Evolutionary conservation across 2,329 filamentous ascomycete genomes (phyloP).

Genomic region (Phoma herbarum): DNA sequence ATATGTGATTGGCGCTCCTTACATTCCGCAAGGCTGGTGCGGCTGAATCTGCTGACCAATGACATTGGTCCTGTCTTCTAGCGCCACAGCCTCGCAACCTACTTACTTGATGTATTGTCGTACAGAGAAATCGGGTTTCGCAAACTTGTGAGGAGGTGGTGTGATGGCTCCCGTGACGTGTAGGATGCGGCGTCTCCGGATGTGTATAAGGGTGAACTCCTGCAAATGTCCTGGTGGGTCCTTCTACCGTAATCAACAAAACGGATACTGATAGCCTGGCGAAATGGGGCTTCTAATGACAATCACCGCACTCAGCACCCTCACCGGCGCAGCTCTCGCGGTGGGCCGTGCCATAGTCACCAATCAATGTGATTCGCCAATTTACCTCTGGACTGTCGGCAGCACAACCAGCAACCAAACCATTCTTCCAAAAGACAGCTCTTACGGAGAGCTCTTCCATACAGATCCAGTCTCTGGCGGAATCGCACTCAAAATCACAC

Average conservation of each 20-base stretch:
- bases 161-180: background rate
- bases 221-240: background rate
- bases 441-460: conserved; percentile 39
- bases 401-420: conserved; percentile 26
- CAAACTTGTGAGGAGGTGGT: background rate
- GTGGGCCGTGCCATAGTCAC: conserved; percentile 44
- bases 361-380: conserved; percentile 40
- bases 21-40: conserved; percentile 19
- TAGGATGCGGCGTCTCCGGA: background rate
- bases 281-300: conserved; percentile 14
- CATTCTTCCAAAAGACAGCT: conserved; percentile 31
- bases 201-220: background rate
- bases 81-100: conserved; percentile 19
- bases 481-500: conserved; percentile 37
- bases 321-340: conserved; percentile 21
- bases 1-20: conserved; percentile 17
- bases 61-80: conserved; percentile 16
- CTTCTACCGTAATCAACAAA: background rate
- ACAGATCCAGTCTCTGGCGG: conserved; percentile 33
- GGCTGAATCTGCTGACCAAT: conserved; percentile 32
- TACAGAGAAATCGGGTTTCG: conserved; percentile 10
- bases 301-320: conserved; percentile 3
- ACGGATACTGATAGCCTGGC: background rate
- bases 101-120: conserved; percentile 10
- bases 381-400: conserved; percentile 46